phyloP scores from a whole-genome alignment of 768 basidiomycete genomes.

The Xerocomus potaroensis region DNA sequence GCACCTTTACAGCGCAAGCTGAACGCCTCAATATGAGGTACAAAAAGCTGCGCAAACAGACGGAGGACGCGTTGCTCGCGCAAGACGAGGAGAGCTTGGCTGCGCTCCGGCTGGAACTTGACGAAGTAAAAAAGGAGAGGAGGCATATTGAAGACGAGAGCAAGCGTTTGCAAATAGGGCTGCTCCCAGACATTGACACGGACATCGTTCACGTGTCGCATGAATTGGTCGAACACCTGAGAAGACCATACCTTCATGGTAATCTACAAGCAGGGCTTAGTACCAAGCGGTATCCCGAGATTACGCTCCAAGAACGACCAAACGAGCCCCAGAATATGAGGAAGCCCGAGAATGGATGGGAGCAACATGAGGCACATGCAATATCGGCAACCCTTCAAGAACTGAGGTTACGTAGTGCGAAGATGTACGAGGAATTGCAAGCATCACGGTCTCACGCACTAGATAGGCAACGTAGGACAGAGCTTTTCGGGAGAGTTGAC shows the following conservation, averaged over 20 bases:
- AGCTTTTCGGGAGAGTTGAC: neutral
- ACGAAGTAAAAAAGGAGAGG: neutral
- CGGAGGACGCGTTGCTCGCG: neutral
- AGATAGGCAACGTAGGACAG: neutral
- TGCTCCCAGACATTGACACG: neutral
- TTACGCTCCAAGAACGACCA: neutral
- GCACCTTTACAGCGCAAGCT: slow-evolving; percentile 44
- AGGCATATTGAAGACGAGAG: neutral
- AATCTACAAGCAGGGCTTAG: neutral
- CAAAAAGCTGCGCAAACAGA: neutral
- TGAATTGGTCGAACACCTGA: neutral
- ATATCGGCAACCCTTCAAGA: neutral
- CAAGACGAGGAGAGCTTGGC: neutral
- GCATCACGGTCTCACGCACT: neutral
- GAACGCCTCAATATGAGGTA: slow-evolving; percentile 32
- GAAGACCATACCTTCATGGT: no score
- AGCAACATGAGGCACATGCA: neutral
- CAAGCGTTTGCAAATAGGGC: neutral
- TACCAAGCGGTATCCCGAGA: neutral
- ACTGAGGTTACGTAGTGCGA: neutral
- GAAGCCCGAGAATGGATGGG: neutral
- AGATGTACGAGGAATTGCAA: neutral
- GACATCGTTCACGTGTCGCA: neutral
- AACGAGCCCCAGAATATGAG: neutral
- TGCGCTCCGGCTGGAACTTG: neutral